Base-by-base conservation (phyloP, 1,284 basidiomycete genomes). In the Naganishia albida region DNA sequence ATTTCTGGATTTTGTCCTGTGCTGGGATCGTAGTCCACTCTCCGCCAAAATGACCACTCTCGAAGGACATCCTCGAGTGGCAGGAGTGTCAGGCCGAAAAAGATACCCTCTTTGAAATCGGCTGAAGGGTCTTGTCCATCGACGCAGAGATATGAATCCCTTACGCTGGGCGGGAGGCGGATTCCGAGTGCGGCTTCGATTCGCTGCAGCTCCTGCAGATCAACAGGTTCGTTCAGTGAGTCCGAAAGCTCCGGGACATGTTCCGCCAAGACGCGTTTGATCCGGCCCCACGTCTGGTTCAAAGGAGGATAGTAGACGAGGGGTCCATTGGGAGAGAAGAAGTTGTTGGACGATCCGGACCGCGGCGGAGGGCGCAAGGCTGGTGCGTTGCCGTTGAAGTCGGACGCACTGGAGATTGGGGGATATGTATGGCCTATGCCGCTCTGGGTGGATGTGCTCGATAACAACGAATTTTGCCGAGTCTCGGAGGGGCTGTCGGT, bases 31-130 rank as follows among this genome's bases (percentile, higher is more conserved):
- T 86, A 83, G 73, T 96, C 93, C 46, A 94, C 90, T 72, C 90
- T 87, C 69, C 93, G 82, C 93, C 93, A 96, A 75, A 94, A 95
- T 51, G 84, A 81, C 91, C 93, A 96, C 78, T 97, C 93, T 67
- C 92, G 88, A 65, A 92, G 82, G 26, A 95, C 90, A 70, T 91
- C 89, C 73, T 97, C 93, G 40, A 95, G 82, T 13, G 91, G 90
- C 6, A 95, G 80, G 23, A 93, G 82, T 7, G 86, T 87, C 16
- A 95, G 81, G 30, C 92, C 91, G 73, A 91, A 93, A 78, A 94
- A 93, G 38, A 95, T 81, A 25, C 92, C 92, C 70, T 91, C 89
- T n/a, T 88, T 84, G 74, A 88, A 90, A 12, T 88, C 89, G 43
- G 89, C 88, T 76, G 93, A 91, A 25, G 90, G 85, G 75, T 94